Evolutionary conservation across 148 eudicot genomes (phyloP), one percentile per base, ranked within the genome.

Genomic region (Polygonum aviculare): DNA sequence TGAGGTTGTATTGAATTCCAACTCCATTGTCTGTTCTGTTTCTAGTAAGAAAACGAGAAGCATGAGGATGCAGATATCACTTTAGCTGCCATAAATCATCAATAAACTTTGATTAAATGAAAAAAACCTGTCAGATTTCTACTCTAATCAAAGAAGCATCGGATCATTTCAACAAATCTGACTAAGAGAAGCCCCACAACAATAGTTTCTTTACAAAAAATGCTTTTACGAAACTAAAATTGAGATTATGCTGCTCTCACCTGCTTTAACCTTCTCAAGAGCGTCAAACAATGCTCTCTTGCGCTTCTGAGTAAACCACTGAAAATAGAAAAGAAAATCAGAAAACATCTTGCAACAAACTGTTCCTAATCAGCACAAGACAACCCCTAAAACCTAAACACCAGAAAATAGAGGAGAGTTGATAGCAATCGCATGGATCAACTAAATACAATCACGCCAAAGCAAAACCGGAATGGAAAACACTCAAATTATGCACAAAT

Each of bases 181-280:
- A 63, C 62, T 36, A 69, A 41, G 72, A 33, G 71, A 38, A 41
- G 31, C 31, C 22, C 51, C 62, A 54, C 19, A 54, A 54, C 31
- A 26, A 26, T 54, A 54, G 5, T 54, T 54, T 7, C 7, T 54
- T 16, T 0, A 54, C 0, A 26, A 26, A 54, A 54, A 54, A 52
- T 18, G 3, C 15, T 12, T 2, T 26, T 2, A 12, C 3, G 59
- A 54, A 14, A 5, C 5, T 5, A 19, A 54, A 18, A 33, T 60
- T 9, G 67, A 26, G 11, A 60, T 60, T 22, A 36, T 26, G 31
- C 31, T 31, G 39, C 38, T 26, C 69, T 76, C 83, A 93, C 96
- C 98, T 22, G 75, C 84, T 83, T 93, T 93, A 57, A 93, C 82
- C 83, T 91, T 93, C 85, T 91, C 98, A 21, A 93, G 90, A 44